Evolutionary conservation across 352 stramenopile species (phyloP).

Genomic region (Globisporangium paddicum): DNA sequence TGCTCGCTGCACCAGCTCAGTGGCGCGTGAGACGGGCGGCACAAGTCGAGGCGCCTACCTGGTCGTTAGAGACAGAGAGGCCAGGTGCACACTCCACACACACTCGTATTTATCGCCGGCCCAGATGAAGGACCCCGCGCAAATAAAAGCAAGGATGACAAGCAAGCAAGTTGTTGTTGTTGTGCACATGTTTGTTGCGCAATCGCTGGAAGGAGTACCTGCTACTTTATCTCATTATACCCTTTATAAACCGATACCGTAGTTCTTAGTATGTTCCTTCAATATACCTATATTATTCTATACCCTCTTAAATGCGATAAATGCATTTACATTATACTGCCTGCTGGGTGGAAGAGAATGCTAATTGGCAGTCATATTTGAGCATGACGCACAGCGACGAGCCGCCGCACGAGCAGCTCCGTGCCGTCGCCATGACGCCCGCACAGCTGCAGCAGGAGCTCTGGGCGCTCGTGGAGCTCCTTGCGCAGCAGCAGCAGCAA

Average conservation of each 20-base stretch:
- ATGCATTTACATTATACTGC: neutral
- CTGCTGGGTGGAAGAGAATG: neutral
- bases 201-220: neutral
- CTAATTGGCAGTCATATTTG: too few relatives aligned
- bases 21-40: neutral
- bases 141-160: neutral
- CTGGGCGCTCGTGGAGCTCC: slow-evolving; percentile 48
- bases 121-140: neutral
- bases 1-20: slow-evolving; percentile 30
- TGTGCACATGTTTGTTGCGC: neutral
- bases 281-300: neutral
- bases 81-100: neutral
- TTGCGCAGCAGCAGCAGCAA: slow-evolving; percentile 12
- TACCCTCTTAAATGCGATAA: neutral
- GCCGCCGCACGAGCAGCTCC: neutral
- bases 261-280: neutral
- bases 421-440: slow-evolving; percentile 8
- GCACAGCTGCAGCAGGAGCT: slow-evolving; percentile 25
- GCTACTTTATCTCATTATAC: neutral
- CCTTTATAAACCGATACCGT: neutral
- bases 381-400: slow-evolving; percentile 10
- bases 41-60: neutral
- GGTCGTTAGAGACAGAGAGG: neutral
- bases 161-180: neutral
- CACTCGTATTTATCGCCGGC: slow-evolving; percentile 2